A percentile compares a stretch with the other conserved stretches of the same genome.
Conservation (phyloP, 2,329 filamentous ascomycete species). For the Alternaria arborescens region DNA sequence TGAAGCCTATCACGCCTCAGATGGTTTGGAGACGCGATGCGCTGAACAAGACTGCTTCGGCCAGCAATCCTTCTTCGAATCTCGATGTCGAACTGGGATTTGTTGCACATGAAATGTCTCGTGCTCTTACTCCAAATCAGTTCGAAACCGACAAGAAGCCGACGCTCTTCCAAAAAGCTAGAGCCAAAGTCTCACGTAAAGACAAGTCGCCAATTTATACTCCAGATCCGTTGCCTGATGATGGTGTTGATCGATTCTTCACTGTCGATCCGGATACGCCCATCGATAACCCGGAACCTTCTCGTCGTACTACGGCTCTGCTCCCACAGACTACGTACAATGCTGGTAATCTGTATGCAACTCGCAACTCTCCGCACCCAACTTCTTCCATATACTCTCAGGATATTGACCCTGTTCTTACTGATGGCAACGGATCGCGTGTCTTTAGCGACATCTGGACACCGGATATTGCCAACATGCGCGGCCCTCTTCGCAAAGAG, state of each 20-base stretch:
- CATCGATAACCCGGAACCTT: neutral
- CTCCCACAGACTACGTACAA: neutral
- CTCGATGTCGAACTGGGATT: constrained; percentile 10
- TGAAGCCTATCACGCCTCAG: constrained; percentile 15
- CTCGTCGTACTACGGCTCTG: neutral
- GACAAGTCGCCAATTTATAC: neutral
- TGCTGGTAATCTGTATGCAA: neutral
- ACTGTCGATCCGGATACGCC: neutral
- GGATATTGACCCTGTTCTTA: neutral
- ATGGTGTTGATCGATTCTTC: constrained; percentile 12
- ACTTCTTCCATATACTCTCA: neutral
- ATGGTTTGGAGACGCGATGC: constrained; percentile 14
- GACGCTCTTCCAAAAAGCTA: constrained; percentile 11
- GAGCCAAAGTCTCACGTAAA: neutral
- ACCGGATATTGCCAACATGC: neutral
- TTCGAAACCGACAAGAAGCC: neutral
- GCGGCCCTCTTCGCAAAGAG: neutral
- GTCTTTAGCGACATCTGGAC: constrained; percentile 8
- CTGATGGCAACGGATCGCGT: neutral
- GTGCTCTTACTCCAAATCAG: neutral
- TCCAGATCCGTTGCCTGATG: neutral
- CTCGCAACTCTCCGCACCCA: neutral
- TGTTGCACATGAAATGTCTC: neutral
- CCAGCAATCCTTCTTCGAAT: neutral
- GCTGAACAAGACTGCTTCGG: neutral